Evolutionary conservation across 2,329 filamentous ascomycete genomes (phyloP).

Genomic region (Lachnellula hyalina): DNA sequence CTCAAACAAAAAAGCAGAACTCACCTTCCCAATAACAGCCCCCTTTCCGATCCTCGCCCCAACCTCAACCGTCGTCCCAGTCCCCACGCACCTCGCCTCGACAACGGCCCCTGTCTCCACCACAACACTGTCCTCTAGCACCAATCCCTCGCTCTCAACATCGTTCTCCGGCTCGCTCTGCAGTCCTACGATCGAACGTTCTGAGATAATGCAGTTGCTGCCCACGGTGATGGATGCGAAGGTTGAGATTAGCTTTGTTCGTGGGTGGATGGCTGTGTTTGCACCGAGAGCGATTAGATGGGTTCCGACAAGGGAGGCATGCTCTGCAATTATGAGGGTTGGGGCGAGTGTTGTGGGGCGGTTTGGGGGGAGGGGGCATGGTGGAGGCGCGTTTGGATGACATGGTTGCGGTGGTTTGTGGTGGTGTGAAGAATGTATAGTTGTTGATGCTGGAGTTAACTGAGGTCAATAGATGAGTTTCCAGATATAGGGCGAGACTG

Average conservation of each 20-base stretch:
- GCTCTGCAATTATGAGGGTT: slow-evolving; percentile 56
- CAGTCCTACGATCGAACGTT: slow-evolving; percentile 54
- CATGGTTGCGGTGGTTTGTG: not conserved
- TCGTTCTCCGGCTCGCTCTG: slow-evolving; percentile 30
- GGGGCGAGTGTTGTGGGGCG: slow-evolving; percentile 55
- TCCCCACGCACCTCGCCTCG: slow-evolving; percentile 48
- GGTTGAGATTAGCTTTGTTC: slow-evolving; percentile 71
- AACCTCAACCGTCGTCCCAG: slow-evolving; percentile 43
- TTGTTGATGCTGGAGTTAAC: slow-evolving; percentile 1
- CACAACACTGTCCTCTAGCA: slow-evolving; percentile 55
- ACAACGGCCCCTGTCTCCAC: slow-evolving; percentile 48
- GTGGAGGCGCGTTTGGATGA: slow-evolving; percentile 40
- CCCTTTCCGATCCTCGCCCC: slow-evolving; percentile 56
- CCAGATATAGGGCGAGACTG: not conserved
- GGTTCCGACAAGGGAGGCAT: slow-evolving; percentile 60
- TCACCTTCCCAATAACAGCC: slow-evolving; percentile 57
- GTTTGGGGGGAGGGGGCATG: slow-evolving; percentile 49
- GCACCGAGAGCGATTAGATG: slow-evolving; percentile 74
- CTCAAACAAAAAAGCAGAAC: slow-evolving; percentile 10
- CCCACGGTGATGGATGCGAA: slow-evolving; percentile 76
- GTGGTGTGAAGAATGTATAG: not conserved
- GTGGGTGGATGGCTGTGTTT: slow-evolving; percentile 80
- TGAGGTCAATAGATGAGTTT: not conserved
- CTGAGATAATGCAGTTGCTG: slow-evolving; percentile 75
- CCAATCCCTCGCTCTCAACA: slow-evolving; percentile 34